Conservation (phyloP, 805 yeast species). For the Cyberlindnera petersonii region DNA sequence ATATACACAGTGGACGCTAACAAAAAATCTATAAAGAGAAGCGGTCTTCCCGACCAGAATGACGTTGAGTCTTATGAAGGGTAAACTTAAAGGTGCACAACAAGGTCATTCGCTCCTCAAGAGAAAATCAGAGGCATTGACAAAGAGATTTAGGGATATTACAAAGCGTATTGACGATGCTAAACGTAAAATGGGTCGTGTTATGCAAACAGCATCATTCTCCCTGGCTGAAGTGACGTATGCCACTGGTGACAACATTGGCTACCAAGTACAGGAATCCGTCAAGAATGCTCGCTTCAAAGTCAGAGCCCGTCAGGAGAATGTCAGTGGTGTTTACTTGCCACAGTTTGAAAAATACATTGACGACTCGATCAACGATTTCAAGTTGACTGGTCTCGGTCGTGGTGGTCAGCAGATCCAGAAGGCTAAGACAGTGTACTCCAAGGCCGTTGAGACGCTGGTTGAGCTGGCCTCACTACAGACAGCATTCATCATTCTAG, state of each 20-base stretch:
- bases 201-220: conserved; percentile 97
- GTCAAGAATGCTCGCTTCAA: conserved; percentile 88
- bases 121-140: conserved; percentile 94
- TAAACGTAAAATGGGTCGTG: conserved; percentile 95
- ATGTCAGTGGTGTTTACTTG: conserved; percentile 91
- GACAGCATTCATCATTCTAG: conserved; percentile 93
- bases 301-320: conserved; percentile 89
- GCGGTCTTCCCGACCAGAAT: conserved; percentile 97
- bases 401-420: conserved; percentile 98
- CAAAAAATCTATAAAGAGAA: conserved; percentile 58
- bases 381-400: conserved; percentile 94
- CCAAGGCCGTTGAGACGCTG: conserved; percentile 94
- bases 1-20: too few relatives aligned
- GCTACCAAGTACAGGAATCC: conserved; percentile 92
- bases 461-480: conserved; percentile 95
- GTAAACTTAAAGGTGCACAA: conserved; percentile 94
- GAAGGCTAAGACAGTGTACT: conserved; percentile 87
- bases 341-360: conserved; percentile 89
- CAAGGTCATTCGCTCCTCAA: conserved; percentile 92
- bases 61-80: conserved; percentile 94
- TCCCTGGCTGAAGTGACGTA: conserved; percentile 95
- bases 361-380: conserved; percentile 84
- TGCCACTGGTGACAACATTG: conserved; percentile 95
- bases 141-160: conserved; percentile 93
- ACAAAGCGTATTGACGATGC: conserved; percentile 82